A percentile compares a stretch with the other conserved stretches of the same genome.
These are phyloP conservation scores for Hebeloma cylindrosporum DNA, from an alignment of 768 basidiomycete genomes.

Conservation along the genomic window DNA sequence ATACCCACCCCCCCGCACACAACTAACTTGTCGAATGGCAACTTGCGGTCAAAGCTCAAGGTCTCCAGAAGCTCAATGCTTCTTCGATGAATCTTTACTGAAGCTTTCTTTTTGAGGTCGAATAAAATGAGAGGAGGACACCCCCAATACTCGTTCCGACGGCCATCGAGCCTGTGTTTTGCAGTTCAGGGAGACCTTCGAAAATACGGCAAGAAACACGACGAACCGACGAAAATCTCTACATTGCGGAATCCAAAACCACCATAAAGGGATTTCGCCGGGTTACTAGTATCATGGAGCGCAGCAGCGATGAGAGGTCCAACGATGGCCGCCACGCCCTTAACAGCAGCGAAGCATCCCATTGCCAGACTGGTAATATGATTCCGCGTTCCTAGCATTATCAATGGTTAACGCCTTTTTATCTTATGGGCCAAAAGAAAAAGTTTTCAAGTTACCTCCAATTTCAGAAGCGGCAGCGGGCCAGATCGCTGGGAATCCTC, in stretches of 20 bases:
- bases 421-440: neutral
- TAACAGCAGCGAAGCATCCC: conserved; percentile 7
- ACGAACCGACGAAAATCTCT: conserved; percentile 5
- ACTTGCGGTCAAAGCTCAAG: no score
- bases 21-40: no score
- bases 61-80: no score
- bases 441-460: neutral
- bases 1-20: no score
- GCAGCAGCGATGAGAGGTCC: conserved; percentile 5
- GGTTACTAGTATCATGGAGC: neutral
- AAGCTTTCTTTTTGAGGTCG: neutral
- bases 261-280: neutral
- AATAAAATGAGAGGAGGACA: neutral
- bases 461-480: conserved; percentile 6
- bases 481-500: conserved; percentile 8
- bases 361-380: conserved; percentile 8
- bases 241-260: conserved; percentile 7
- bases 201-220: neutral
- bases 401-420: neutral
- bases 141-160: neutral
- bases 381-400: neutral
- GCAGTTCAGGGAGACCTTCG: neutral
- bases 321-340: conserved; percentile 4
- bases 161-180: neutral
- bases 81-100: no score